Evolutionary conservation across 2,329 filamentous ascomycete species (phyloP), one percentile per base, ranked within the genome.

Genomic region (Ophiocordyceps camponoti-rufipedis): DNA sequence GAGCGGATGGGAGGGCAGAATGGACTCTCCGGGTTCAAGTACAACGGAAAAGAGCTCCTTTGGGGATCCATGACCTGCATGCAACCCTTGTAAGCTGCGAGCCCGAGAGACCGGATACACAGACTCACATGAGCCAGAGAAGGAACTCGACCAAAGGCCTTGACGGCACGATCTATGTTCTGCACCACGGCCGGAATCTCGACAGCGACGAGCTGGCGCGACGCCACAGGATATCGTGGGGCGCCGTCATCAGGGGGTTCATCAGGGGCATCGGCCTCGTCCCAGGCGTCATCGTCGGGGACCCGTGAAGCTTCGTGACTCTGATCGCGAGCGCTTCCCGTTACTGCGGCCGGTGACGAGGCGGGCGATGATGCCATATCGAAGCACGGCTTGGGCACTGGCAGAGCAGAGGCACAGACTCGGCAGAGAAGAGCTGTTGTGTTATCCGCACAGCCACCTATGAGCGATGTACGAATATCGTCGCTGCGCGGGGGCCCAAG

Each of bases 1-100:
- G 89, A 94, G 52, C 82, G 69, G 49, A 94, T 68, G 9, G 85
- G 84, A 53, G 82, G 81, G 54, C 83, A 79, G 55, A 85, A 78
- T 3, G 82, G 80, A 59, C 93, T 86, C 51, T 86, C 75, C 23
- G 83, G 84, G 19, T 85, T 78, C 45, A 96, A 68, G 53, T 82
- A 84, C n/a, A 94, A 64, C 2, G 81, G 81, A 11, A 78, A 62
- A 1, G 71, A 70, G 46, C 68, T 66, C 41, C 70, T 67, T 2
- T 63, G 61, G 10, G 69, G 62, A 45, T 72, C 67, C 44, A 74
- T 55, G 10, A 69, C 60, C 69, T 74, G 41, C 9, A 23, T 23
- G 23, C 23, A 23, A 18, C 19, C 8, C 6, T 9, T 40, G 45
- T 32, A 4, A 23, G 31, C 31, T 23, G 16, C 12, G 12, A 16